These are phyloP conservation scores for Raphanus raphanistrum DNA, from an alignment of 345 rosid species.

Conservation along the genomic window DNA sequence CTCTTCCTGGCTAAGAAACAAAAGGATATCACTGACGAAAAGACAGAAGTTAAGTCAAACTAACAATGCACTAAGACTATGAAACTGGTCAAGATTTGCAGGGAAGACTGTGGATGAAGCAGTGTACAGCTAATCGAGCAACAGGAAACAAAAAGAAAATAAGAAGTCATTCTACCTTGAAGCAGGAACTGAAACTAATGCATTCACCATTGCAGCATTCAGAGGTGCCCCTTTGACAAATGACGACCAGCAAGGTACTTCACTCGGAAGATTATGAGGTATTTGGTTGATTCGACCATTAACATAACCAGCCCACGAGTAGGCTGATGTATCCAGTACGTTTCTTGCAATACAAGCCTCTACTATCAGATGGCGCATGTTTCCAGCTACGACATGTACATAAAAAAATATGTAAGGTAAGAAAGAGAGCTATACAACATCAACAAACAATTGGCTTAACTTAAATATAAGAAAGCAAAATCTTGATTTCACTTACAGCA, in stretches of 20 bases:
- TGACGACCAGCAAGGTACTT: conserved; percentile 81
- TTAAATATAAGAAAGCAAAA: conserved; percentile 4
- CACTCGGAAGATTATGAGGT: conserved; percentile 59
- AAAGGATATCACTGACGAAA: conserved; percentile 63
- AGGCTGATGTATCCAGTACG: conserved; percentile 85
- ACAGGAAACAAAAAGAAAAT: conserved; percentile 5
- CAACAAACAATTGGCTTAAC: background rate
- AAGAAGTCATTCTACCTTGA: conserved; percentile 59
- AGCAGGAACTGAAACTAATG: conserved; percentile 85
- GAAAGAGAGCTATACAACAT: conserved; percentile 1
- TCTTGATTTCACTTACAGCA: conserved; percentile 58
- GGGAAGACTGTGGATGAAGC: conserved; percentile 20
- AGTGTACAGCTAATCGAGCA: conserved; percentile 5
- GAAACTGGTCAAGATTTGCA: conserved; percentile 5
- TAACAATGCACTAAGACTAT: conserved; percentile 12
- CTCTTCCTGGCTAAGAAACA: conserved; percentile 70
- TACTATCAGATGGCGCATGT: conserved; percentile 93
- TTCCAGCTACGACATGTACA: conserved; percentile 70
- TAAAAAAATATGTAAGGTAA: conserved; percentile 9
- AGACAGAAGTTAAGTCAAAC: conserved; percentile 40
- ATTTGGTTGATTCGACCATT: conserved; percentile 65
- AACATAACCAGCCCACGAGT: conserved; percentile 92
- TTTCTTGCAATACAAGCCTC: conserved; percentile 95
- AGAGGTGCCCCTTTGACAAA: conserved; percentile 81
- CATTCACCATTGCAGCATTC: conserved; percentile 60